phyloP scores from a whole-genome alignment of 352 stramenopile genomes.

The Phytophthora kernoviae region DNA sequence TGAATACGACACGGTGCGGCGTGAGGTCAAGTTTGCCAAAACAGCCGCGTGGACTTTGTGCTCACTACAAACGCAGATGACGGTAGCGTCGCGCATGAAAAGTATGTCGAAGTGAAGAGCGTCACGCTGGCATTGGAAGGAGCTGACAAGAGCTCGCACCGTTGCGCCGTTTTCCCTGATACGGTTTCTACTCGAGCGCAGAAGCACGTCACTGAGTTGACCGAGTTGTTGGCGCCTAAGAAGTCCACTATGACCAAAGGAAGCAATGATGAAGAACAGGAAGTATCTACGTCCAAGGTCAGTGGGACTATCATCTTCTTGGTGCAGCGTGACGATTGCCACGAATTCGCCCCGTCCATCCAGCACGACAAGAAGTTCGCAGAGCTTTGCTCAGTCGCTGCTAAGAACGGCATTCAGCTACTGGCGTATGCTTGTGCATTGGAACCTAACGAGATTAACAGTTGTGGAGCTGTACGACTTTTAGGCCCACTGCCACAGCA shows the following conservation, averaged over 20 bases:
- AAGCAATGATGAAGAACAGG: constrained; percentile 13
- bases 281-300: constrained; percentile 17
- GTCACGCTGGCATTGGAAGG: constrained; percentile 59
- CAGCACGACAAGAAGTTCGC: constrained; percentile 73
- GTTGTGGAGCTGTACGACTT: constrained; percentile 43
- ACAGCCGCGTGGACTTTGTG: constrained; percentile 87
- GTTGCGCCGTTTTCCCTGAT: constrained; percentile 78
- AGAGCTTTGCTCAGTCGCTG: constrained; percentile 54
- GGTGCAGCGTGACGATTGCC: constrained; percentile 80
- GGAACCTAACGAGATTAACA: constrained; percentile 44
- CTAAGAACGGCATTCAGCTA: constrained; percentile 57
- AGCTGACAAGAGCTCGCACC: constrained; percentile 9
- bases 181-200: constrained; percentile 74
- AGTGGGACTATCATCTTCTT: constrained; percentile 78
- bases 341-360: constrained; percentile 66
- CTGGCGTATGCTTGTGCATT: constrained; percentile 64
- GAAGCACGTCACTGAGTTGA: constrained; percentile 81
- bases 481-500: constrained; percentile 45
- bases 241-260: neutral
- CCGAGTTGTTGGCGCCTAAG: constrained; percentile 49
- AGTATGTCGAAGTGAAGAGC: constrained; percentile 88
- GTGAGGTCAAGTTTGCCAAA: constrained; percentile 84
- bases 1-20: constrained; percentile 53
- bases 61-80: constrained; percentile 43
- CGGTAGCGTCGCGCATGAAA: constrained; percentile 45